These are phyloP conservation scores for Termitomyces sp. DNA, from an alignment of 768 basidiomycete genomes.

Conservation along the genomic window DNA sequence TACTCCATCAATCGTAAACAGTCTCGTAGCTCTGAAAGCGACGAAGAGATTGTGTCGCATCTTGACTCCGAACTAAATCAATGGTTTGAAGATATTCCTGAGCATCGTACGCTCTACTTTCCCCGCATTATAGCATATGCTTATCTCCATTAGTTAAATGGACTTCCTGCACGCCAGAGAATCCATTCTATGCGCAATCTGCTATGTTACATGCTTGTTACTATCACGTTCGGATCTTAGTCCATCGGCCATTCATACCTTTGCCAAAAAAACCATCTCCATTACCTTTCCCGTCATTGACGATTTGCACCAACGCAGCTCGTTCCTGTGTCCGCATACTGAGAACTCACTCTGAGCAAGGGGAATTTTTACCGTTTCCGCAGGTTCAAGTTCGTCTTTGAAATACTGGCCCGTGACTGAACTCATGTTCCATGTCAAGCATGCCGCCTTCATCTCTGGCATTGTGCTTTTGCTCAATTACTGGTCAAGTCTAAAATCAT, in stretches of 20 bases:
- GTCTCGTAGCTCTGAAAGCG: conserved; percentile 2
- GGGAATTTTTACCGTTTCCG: conserved; percentile 24
- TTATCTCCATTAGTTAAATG: conserved; percentile 26
- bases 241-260: conserved; percentile 78
- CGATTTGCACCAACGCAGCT: conserved; percentile 80
- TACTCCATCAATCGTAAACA: conserved; percentile 12
- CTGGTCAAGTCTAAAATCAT: conserved; percentile 49
- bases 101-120: conserved; percentile 40
- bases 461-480: conserved; percentile 60
- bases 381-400: conserved; percentile 28
- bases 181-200: conserved; percentile 48
- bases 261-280: conserved; percentile 41
- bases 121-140: conserved; percentile 31
- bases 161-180: conserved; percentile 24
- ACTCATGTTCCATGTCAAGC: conserved; percentile 17
- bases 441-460: conserved; percentile 30
- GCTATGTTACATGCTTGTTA: conserved; percentile 42
- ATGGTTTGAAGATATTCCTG: conserved; percentile 68
- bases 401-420: background rate
- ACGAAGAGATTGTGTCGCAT: conserved; percentile 60
- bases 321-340: conserved; percentile 66
- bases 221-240: conserved; percentile 56
- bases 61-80: conserved; percentile 71
- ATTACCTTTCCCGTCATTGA: conserved; percentile 51
- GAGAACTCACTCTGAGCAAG: conserved; percentile 36